A percentile compares a stretch with the other conserved stretches of the same genome.
Evolutionary conservation across 2,329 filamentous ascomycete species (phyloP).

Genomic region (Ophiostoma perfectum): DNA sequence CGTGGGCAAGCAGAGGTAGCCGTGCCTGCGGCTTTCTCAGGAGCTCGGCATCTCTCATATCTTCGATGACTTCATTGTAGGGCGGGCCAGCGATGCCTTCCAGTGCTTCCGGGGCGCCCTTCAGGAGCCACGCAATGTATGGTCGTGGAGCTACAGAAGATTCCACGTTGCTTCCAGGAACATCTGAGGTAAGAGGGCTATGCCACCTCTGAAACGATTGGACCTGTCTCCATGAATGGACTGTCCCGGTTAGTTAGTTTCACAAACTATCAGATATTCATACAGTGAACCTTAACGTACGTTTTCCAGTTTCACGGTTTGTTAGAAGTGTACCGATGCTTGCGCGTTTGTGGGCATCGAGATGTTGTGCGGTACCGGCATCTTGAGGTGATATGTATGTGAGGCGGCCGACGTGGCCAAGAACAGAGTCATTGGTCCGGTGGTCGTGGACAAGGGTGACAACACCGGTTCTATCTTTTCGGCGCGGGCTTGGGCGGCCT

Average conservation of each 20-base stretch:
- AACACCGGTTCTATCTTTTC: not conserved
- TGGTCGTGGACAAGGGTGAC: slow-evolving; percentile 31
- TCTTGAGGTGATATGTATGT: slow-evolving; percentile 38
- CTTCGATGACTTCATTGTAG: slow-evolving; percentile 35
- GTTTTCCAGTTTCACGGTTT: slow-evolving; percentile 19
- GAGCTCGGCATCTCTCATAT: slow-evolving; percentile 29
- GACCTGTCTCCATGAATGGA: slow-evolving; percentile 30
- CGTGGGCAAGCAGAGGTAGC: slow-evolving; percentile 48
- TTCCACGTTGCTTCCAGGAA: not conserved
- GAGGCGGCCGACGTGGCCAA: slow-evolving; percentile 49
- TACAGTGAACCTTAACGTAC: not conserved
- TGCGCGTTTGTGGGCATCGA: not conserved
- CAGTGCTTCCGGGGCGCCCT: slow-evolving; percentile 47
- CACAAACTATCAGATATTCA: not conserved
- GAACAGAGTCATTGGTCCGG: slow-evolving; percentile 43
- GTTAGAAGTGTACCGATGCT: slow-evolving; percentile 19
- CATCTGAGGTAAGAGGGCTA: slow-evolving; percentile 24
- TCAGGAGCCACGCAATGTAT: slow-evolving; percentile 48
- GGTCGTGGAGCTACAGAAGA: slow-evolving; percentile 22
- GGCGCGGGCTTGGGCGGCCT: slow-evolving; percentile 1
- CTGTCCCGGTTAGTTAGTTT: slow-evolving; percentile 18
- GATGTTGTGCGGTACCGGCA: slow-evolving; percentile 26
- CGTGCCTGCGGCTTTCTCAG: slow-evolving; percentile 19
- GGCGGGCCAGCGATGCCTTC: slow-evolving; percentile 35
- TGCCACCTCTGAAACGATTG: slow-evolving; percentile 31